These are phyloP conservation scores for Purpureocillium takamizusanense DNA, from an alignment of 2,329 filamentous ascomycete species.

Conservation along the genomic window DNA sequence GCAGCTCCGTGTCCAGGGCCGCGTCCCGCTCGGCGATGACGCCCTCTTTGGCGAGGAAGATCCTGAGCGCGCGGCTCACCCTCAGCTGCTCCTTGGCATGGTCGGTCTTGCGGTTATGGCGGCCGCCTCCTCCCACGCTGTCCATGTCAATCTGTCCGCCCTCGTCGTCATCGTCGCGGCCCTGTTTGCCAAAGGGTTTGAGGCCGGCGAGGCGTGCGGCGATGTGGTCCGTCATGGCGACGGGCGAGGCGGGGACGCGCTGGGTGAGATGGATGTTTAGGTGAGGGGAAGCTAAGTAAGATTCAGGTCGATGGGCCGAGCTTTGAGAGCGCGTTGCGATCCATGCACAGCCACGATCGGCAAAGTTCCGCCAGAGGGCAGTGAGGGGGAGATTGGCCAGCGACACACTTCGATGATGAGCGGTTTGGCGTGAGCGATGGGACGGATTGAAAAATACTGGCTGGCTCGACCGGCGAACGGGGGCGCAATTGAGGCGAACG, in stretches of 20 bases:
- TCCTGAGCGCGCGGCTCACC: slow-evolving; percentile 49
- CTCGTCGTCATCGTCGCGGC: slow-evolving; percentile 22
- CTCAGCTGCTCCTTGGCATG: slow-evolving; percentile 42
- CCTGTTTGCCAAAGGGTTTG: slow-evolving; percentile 19
- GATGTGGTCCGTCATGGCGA: slow-evolving; percentile 16
- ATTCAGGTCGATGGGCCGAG: neutral
- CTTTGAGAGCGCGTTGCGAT: too few species aligned
- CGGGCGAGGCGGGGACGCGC: too few species aligned
- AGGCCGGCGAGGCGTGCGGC: slow-evolving; percentile 17
- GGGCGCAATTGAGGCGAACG: too few species aligned
- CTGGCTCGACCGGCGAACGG: too few species aligned
- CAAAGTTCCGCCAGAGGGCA: neutral
- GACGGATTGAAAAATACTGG: too few species aligned
- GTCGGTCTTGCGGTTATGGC: slow-evolving; percentile 39
- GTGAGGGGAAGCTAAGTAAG: too few species aligned
- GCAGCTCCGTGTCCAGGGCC: slow-evolving; percentile 29
- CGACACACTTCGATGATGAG: too few species aligned
- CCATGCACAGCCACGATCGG: neutral
- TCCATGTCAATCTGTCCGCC: slow-evolving; percentile 22
- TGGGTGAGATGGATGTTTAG: too few species aligned
- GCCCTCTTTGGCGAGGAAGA: slow-evolving; percentile 43
- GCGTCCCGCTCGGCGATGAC: slow-evolving; percentile 40
- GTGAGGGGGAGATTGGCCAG: too few species aligned
- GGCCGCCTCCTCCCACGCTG: slow-evolving; percentile 51
- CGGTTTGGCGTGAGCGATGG: too few species aligned